Evolutionary conservation across 768 basidiomycete genomes (phyloP).

Genomic region (Calocybe gangraenosa): DNA sequence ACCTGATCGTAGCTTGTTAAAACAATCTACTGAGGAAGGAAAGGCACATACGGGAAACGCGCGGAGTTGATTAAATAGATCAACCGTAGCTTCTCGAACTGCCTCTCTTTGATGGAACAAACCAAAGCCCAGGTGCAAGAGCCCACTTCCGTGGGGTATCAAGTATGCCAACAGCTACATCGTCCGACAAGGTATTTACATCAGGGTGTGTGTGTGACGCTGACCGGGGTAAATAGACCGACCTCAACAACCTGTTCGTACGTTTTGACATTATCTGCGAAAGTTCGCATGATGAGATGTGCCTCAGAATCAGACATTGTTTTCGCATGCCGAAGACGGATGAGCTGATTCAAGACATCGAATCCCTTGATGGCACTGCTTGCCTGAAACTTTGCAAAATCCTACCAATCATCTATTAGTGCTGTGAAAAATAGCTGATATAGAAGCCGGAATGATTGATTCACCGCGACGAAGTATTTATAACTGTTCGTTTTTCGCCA

Average conservation of each 20-base stretch:
- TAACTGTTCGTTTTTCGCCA: constrained; percentile 88
- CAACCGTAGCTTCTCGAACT: constrained; percentile 76
- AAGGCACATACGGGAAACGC: constrained; percentile 59
- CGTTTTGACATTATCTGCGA: constrained; percentile 66
- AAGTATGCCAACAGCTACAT: constrained; percentile 74
- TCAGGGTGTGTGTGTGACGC: background rate
- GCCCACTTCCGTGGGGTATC: constrained; percentile 74
- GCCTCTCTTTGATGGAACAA: constrained; percentile 83
- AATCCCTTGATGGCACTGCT: constrained; percentile 68
- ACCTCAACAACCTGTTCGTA: constrained; percentile 94
- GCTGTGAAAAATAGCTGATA: background rate
- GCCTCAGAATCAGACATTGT: constrained; percentile 71
- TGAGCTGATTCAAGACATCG: constrained; percentile 84
- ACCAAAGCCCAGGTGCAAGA: constrained; percentile 83
- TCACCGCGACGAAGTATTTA: constrained; percentile 63
- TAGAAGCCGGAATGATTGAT: constrained; percentile 1
- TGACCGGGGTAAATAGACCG: constrained; percentile 10
- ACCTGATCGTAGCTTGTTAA: constrained; percentile 42
- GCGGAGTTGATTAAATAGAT: constrained; percentile 79
- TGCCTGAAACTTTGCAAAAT: constrained; percentile 54
- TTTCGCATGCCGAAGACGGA: constrained; percentile 71
- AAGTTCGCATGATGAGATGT: constrained; percentile 65
- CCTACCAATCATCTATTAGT: constrained; percentile 39
- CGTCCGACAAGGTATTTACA: background rate
- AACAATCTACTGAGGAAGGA: background rate